Evolutionary conservation across 2,329 filamentous ascomycete genomes (phyloP).

Genomic region (Arthrobotrys megalospora): DNA sequence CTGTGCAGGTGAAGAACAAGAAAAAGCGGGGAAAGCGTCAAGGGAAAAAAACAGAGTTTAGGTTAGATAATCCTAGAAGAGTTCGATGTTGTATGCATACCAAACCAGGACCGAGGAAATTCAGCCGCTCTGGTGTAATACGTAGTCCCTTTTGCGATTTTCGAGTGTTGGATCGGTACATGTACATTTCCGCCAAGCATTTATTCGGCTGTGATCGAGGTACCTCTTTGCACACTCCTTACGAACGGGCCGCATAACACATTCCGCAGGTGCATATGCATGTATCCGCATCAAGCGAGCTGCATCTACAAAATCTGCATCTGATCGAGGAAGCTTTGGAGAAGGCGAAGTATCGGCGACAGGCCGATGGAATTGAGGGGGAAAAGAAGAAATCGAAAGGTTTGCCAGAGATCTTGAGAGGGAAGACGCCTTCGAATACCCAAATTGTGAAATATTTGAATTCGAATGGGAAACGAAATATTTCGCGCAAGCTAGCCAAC

Average conservation of each 20-base stretch:
- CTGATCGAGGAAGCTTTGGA: conserved; percentile 19
- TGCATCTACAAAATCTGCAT: conserved; percentile 17
- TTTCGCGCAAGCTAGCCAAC: too few species aligned
- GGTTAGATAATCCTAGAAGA: conserved; percentile 6
- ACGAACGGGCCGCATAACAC: conserved; percentile 19
- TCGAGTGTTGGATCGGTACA: not conserved
- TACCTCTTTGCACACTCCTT: not conserved
- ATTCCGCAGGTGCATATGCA: conserved; percentile 28
- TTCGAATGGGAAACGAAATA: too few species aligned
- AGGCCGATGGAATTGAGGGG: not conserved
- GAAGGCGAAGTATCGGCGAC: conserved; percentile 1
- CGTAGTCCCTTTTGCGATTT: conserved; percentile 6
- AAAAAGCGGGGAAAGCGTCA: conserved; percentile 24
- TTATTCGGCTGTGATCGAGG: conserved; percentile 2
- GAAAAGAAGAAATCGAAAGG: not conserved
- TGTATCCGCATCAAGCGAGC: conserved; percentile 26
- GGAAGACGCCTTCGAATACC: not conserved
- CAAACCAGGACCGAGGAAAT: not conserved
- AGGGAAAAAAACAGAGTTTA: not conserved
- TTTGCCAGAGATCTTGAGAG: not conserved
- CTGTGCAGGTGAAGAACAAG: not conserved
- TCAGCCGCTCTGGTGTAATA: conserved; percentile 14
- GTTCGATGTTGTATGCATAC: not conserved
- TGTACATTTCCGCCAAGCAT: not conserved
- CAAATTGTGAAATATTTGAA: too few species aligned